Percentiles rank a stretch among this genome's conserved stretches.
Evolutionary conservation across 306 rosid species (phyloP).

Genomic region (Cucurbita maxima): DNA sequence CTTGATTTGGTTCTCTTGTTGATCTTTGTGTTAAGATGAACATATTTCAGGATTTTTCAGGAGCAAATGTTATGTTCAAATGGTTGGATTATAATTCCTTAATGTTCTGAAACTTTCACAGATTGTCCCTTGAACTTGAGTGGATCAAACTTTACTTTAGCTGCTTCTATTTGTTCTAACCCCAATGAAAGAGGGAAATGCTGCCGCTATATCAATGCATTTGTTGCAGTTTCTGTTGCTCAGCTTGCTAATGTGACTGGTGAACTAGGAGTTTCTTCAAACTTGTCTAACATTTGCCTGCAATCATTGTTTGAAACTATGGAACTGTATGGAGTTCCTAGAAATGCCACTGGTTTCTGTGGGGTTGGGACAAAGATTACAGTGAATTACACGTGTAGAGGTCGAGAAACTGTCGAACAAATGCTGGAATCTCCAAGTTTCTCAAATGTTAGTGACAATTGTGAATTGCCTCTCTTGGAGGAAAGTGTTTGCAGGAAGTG

Average conservation of each 20-base stretch:
- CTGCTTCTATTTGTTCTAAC: constrained; percentile 60
- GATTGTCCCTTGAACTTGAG: constrained; percentile 83
- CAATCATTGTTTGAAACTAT: constrained; percentile 53
- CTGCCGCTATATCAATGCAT: constrained; percentile 88
- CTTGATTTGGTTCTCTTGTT: neutral
- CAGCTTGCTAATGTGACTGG: constrained; percentile 67
- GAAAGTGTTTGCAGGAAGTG: constrained; percentile 66
- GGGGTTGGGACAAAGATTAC: constrained; percentile 78
- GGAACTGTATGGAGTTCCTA: constrained; percentile 58
- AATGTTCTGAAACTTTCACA: constrained; percentile 23
- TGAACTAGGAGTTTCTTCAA: constrained; percentile 58
- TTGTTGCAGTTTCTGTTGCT: constrained; percentile 66
- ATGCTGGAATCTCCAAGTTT: constrained; percentile 81
- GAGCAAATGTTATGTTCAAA: neutral
- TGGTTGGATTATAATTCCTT: constrained; percentile 9
- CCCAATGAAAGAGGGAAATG: constrained; percentile 63
- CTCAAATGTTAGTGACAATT: constrained; percentile 38
- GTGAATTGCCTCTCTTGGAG: constrained; percentile 51
- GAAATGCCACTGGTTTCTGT: constrained; percentile 64
- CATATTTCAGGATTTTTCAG: neutral
- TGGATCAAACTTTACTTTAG: constrained; percentile 63
- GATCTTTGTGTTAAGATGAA: neutral
- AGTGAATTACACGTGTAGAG: constrained; percentile 72
- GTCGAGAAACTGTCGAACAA: constrained; percentile 56
- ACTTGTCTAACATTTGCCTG: constrained; percentile 50